Base-by-base conservation (phyloP, 2,329 filamentous ascomycete genomes). In the Myriosclerotinia duriaeana region DNA sequence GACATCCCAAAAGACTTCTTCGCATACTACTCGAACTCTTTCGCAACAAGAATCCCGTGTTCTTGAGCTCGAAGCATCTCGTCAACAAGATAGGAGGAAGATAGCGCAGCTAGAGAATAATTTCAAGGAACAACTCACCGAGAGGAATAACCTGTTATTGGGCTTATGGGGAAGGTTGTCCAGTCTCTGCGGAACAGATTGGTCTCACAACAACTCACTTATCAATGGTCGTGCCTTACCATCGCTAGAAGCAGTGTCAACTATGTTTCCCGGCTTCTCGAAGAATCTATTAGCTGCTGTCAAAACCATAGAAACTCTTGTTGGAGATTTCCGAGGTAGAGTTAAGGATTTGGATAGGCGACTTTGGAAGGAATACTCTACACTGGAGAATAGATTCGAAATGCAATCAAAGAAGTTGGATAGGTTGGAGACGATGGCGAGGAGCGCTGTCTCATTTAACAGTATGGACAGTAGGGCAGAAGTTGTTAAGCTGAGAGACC, bases 151-250 rank as follows among this genome's bases (percentile, higher is more conserved):
- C 68, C 82, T 99, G 63, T 84, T 98, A 22, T 85, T 97, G 30
- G 84, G 87, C n/a, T 81, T 98, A 6, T 99, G 95, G 95, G 94
- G 94, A 70, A 86, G 91, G 55, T 84, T 99, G 11, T 93, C 92
- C 4, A 84, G 87, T 0, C 84, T 98, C 53, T 98, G 95, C 74
- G 95, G 95, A 14, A 85, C 87, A 0, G 95, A 98, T 75, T 99
- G 95, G 94, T 87, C 91, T 5, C 91, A 97, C 77, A 88, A 89
- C 74, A 93, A 98, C 77, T 90, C 89, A 66, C 86, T 97, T 34
- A 91, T 98, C 75, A 94, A 95, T 73, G 92, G 93, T 26, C 91
- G 94, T 68, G 87, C 85, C 1, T 80, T 96, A 8, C 92, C 93
- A 0, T 92, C 90, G 15, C 83, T 96, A 44, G 94, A 97, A 74